A percentile compares a stretch with the other conserved stretches of the same genome.
Conservation (phyloP, 306 rosid species). For the Dryas drummondii region DNA sequence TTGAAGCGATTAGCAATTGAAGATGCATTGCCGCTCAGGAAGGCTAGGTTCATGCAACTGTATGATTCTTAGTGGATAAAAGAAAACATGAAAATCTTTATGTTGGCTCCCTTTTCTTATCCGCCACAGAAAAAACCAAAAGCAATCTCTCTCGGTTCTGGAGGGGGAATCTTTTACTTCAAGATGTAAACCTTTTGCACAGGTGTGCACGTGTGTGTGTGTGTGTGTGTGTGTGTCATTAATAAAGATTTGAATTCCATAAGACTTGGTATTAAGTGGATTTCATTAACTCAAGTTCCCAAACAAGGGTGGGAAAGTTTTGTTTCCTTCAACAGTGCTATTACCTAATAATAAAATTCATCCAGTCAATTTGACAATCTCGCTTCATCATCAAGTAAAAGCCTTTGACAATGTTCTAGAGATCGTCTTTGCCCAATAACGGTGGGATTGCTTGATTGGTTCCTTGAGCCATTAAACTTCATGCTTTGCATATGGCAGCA, state of each 20-base stretch:
- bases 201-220: not conserved
- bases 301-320: not conserved
- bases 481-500: slow-evolving; percentile 6
- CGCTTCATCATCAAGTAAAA: not conserved
- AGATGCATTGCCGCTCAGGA: not conserved
- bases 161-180: not conserved
- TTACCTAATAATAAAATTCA: not conserved
- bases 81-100: not conserved
- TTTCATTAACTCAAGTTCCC: not conserved
- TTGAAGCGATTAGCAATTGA: not conserved
- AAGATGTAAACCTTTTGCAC: not conserved
- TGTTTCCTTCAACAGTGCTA: not conserved
- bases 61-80: not conserved
- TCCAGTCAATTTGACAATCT: not conserved
- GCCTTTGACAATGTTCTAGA: not conserved
- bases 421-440: not conserved
- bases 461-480: too few relatives aligned
- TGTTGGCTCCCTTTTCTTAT: not conserved
- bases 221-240: not conserved
- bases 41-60: not conserved
- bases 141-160: not conserved
- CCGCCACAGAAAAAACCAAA: not conserved
- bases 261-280: not conserved
- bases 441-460: not conserved
- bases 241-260: not conserved